Evolutionary conservation across 75 land plant species (phyloP).

Genomic region (Azolla pinnata): DNA sequence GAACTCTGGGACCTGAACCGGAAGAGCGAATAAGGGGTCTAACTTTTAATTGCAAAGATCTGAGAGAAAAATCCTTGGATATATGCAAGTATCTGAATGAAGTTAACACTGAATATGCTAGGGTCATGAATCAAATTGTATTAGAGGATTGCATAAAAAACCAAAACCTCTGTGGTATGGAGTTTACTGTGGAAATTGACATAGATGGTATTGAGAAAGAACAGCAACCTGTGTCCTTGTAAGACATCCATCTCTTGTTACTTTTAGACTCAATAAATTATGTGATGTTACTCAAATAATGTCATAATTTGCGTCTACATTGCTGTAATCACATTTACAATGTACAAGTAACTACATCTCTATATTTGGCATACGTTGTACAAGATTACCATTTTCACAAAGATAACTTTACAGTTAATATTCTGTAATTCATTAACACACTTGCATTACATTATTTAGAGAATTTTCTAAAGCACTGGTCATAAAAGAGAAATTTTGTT

Average conservation of each 20-base stretch:
- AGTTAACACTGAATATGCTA: constrained; percentile 23
- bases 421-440: too few species aligned
- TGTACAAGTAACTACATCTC: too few species aligned
- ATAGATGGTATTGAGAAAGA: constrained; percentile 2
- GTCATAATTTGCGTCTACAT: too few species aligned
- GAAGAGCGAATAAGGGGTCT: constrained; percentile 8
- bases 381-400: too few species aligned
- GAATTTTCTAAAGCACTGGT: too few species aligned
- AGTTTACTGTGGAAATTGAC: constrained; percentile 17
- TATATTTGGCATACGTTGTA: too few species aligned
- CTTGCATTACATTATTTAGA: too few species aligned
- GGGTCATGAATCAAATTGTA: constrained; percentile 26
- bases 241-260: not conserved
- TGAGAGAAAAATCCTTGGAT: constrained; percentile 15
- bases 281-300: too few species aligned
- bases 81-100: constrained; percentile 10
- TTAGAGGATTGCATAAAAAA: constrained; percentile 14
- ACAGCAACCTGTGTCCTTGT: not conserved
- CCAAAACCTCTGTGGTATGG: constrained; percentile 7
- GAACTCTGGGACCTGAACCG: constrained; percentile 16
- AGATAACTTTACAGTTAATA: too few species aligned
- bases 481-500: too few species aligned
- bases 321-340: too few species aligned
- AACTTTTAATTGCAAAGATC: constrained; percentile 14
- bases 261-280: too few species aligned